Conservation (phyloP, 805 yeast genomes). For the Cyberlindnera maritima region DNA sequence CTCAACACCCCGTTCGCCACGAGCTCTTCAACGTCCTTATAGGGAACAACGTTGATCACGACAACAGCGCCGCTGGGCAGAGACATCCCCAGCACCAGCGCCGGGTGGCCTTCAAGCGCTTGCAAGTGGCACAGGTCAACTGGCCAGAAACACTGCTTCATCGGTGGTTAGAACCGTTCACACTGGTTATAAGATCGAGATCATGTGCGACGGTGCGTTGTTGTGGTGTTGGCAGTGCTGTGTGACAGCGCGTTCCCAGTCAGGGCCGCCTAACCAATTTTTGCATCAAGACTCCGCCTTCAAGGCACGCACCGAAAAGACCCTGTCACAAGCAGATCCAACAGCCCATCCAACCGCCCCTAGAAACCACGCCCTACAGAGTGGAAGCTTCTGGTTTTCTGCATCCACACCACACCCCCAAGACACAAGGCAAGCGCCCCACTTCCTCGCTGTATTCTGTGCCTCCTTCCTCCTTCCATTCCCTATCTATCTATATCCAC, state of each 20-base stretch:
- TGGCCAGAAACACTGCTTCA: constrained; percentile 33
- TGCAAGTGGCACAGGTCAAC: constrained; percentile 25
- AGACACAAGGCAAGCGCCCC: background rate
- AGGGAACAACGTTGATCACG: constrained; percentile 13
- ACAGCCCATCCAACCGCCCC: background rate
- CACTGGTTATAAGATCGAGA: too few species aligned
- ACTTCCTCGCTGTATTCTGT: background rate
- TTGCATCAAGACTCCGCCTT: background rate
- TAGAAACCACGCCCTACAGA: background rate
- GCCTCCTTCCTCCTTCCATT: background rate
- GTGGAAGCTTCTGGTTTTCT: background rate
- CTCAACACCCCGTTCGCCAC: background rate
- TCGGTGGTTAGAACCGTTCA: too few species aligned
- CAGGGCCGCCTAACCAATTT: background rate
- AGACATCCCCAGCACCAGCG: constrained; percentile 18
- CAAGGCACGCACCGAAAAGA: background rate
- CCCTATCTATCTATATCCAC: background rate
- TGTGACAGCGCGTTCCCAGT: background rate
- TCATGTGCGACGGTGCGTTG: too few species aligned
- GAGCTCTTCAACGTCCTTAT: constrained; percentile 6
- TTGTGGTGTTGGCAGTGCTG: background rate
- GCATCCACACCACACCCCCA: background rate
- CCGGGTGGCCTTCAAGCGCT: constrained; percentile 6
- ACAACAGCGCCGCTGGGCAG: constrained; percentile 7
- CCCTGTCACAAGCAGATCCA: background rate